Base-by-base conservation (phyloP, 257 asterid species). In the Marsdenia floribunda region DNA sequence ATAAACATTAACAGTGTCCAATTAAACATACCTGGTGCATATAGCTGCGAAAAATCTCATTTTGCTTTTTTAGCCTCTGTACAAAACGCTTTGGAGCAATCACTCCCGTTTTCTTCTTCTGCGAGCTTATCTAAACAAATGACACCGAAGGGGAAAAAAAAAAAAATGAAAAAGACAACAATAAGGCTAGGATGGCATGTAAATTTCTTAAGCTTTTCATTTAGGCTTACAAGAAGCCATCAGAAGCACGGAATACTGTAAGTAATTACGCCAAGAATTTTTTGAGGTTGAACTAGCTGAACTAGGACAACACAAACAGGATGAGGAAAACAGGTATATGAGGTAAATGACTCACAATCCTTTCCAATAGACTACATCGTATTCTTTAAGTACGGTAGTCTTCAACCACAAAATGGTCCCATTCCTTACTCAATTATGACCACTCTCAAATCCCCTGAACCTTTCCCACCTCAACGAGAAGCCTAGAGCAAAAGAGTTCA, bases 1-100 rank as follows among this genome's bases (percentile, higher is more conserved):
- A 63, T 69, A 18, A 44, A 38, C 14, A 35, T 60, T 68, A 21
- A 59, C 38, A 26, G 33, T 29, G 59, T 46, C 46, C 15, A 46
- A 38, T 29, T 76, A 49, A 69, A 59, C 84, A 82, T 80, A 93
- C 98, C 97, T 93, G 98, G 80, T 93, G 98, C 98, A 93, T 93
- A 75, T 87, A 91, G 81, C 98, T 88, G 79, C 98, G 98, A 64
- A 93, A 93, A 72, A 89, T 86, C 75, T 93, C 98, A 80, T 91
- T 87, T 83, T 91, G 96, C 88, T 88, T 93, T 85, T 85, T 91
- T 84, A 93, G 83, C 81, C 95, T 87, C 79, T 93, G 98, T 53
- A 93, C 95, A 38, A 93, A 93, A 75, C 98, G 98, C 86, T 90
- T 93, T 33, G 97, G 98, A 72, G 96, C 90, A 74, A 91, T 86